Evolutionary conservation across 2,329 filamentous ascomycete species (phyloP), one percentile per base, ranked within the genome.

Genomic region (Dendryphion nanum): DNA sequence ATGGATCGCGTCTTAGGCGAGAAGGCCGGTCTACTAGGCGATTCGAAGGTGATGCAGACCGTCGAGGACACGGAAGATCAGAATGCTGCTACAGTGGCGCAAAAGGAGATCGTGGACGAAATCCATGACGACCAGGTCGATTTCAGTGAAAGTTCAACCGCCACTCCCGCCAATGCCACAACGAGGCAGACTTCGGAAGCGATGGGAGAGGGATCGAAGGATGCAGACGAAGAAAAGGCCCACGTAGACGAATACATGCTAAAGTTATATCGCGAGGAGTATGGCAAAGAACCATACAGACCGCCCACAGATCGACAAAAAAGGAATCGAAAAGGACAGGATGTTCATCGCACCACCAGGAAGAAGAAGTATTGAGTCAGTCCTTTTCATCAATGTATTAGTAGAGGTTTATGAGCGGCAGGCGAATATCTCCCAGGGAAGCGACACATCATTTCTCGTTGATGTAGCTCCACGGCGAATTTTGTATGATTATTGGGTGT

Each of bases 21-120:
- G 43, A 82, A 73, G 41, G 77, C 74, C 8, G 81, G 83, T 20
- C 81, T 86, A 1, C 40, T 64, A 1, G 60, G 57, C 30, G 61
- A 64, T 18, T 79, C 83, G 3, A 79, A 83, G 13, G 87, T 84
- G 0, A 82, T 98, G 20, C 89, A 94, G 52, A 85, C 88, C 48
- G 91, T 89, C 0, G 93, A 98, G 66, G 93, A 98, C 55, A 81
- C 80, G 33, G 93, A 98, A 60, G 93, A 98, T 59, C 87, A 91
- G 12, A 83, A 82, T 18, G 93, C 93, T 0, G 93, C 93, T 2
- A 85, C 86, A 35, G 79, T 86, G 7, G 93, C 93, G 0, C 86
- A 94, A 61, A 93, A 86, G 57, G 93, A 98, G 63, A 84, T 93
- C 12, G 78, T 83, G 32, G 82, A 88, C 5, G 64, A 68, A 28